Evolutionary conservation across 1,284 basidiomycete genomes (phyloP).

Genomic region (Gymnopus androsaceus): DNA sequence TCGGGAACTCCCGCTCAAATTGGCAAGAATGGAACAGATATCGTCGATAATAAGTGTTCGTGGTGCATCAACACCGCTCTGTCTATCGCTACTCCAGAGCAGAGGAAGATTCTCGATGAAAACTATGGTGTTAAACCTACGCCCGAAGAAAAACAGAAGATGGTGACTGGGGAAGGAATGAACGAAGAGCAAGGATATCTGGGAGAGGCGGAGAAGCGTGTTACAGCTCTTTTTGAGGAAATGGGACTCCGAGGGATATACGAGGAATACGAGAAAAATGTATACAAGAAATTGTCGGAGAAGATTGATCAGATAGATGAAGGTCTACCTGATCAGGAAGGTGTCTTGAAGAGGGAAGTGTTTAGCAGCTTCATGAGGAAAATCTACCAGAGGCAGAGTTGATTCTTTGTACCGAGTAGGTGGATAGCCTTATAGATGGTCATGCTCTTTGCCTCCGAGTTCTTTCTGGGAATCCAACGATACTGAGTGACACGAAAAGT

Average conservation of each 20-base stretch:
- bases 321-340: constrained; percentile 32
- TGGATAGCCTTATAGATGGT: no score
- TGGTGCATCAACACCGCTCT: constrained; percentile 96
- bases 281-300: constrained; percentile 66
- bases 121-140: constrained; percentile 89
- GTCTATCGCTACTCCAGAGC: constrained; percentile 53
- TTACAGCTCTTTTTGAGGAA: constrained; percentile 81
- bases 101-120: constrained; percentile 62
- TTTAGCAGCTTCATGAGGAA: constrained; percentile 87
- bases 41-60: constrained; percentile 98
- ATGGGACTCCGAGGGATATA: constrained; percentile 74
- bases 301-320: constrained; percentile 76
- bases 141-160: constrained; percentile 37
- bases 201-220: constrained; percentile 49
- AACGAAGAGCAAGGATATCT: constrained; percentile 17
- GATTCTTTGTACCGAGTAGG: not conserved
- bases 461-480: no score
- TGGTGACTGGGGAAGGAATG: no score
- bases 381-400: constrained; percentile 87
- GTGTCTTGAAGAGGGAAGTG: constrained; percentile 76
- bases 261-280: constrained; percentile 76
- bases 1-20: constrained; percentile 89
- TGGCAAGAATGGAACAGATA: constrained; percentile 98
- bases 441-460: no score
- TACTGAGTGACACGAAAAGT: no score